phyloP scores from a whole-genome alignment of 805 yeast genomes.

The Wickerhamomyces chambardii region DNA sequence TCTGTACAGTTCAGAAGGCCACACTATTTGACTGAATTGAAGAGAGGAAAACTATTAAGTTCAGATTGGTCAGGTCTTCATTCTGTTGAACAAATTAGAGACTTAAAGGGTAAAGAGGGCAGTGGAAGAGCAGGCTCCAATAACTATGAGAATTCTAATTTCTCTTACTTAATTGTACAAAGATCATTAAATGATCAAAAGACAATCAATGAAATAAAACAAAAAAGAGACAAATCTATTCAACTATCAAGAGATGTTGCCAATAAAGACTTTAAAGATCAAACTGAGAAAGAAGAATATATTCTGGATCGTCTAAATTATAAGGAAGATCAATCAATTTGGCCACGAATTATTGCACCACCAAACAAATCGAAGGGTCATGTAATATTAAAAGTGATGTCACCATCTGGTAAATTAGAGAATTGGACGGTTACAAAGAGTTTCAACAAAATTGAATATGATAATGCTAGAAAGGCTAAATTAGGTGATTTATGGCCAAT shows the following conservation, averaged over 20 bases:
- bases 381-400: constrained; percentile 71
- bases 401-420: constrained; percentile 72
- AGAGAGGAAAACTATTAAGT: constrained; percentile 70
- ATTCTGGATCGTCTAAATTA: constrained; percentile 8
- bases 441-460: constrained; percentile 63
- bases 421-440: constrained; percentile 84
- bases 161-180: constrained; percentile 65
- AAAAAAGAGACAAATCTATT: constrained; percentile 21
- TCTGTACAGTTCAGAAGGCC: constrained; percentile 72
- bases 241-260: constrained; percentile 3
- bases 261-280: constrained; percentile 1
- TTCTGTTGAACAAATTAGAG: constrained; percentile 41
- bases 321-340: constrained; percentile 20
- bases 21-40: constrained; percentile 69
- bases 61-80: constrained; percentile 56
- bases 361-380: constrained; percentile 81
- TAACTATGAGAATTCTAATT: constrained; percentile 63
- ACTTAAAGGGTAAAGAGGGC: constrained; percentile 39
- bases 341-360: constrained; percentile 67
- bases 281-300: constrained; percentile 4
- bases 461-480: constrained; percentile 82
- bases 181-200: constrained; percentile 38
- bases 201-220: constrained; percentile 31
- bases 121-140: constrained; percentile 73
- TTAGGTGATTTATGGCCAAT: constrained; percentile 86